Conservation (phyloP, 2,329 filamentous ascomycete genomes). For the Botrytis hyacinthi region DNA sequence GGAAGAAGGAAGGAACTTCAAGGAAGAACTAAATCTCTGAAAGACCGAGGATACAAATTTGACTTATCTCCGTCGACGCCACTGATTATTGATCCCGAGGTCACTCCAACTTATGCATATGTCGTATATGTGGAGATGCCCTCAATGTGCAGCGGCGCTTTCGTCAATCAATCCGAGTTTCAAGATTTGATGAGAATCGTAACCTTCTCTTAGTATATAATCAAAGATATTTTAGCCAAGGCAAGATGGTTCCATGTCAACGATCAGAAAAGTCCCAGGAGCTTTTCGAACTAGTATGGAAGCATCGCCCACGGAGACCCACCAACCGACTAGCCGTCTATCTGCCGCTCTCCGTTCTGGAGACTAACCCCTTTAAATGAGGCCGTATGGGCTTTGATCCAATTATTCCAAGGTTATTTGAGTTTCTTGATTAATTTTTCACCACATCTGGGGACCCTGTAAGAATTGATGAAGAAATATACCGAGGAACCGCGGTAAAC, state of each 20-base stretch:
- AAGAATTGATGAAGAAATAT: background rate
- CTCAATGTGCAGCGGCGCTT: background rate
- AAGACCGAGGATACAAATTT: background rate
- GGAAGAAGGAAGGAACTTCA: background rate
- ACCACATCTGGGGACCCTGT: background rate
- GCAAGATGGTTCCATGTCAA: background rate
- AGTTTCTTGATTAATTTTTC: background rate
- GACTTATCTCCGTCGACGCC: background rate
- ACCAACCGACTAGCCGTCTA: background rate
- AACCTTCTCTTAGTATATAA: background rate
- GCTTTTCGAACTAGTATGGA: background rate
- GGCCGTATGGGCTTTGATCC: background rate
- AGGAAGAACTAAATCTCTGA: background rate
- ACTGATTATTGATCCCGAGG: background rate
- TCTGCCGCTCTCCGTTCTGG: background rate
- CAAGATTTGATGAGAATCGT: background rate
- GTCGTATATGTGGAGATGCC: background rate
- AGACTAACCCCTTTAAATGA: background rate
- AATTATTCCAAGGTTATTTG: background rate
- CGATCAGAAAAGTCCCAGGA: background rate
- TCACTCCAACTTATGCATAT: background rate
- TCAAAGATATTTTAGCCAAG: background rate
- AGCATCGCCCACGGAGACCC: background rate
- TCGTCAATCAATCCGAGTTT: background rate
- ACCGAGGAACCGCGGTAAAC: slow-evolving; percentile 9